Evolutionary conservation across 495 filamentous ascomycete species (phyloP), one percentile per base, ranked within the genome.

Genomic region (Staphylotrichum tortipilum): DNA sequence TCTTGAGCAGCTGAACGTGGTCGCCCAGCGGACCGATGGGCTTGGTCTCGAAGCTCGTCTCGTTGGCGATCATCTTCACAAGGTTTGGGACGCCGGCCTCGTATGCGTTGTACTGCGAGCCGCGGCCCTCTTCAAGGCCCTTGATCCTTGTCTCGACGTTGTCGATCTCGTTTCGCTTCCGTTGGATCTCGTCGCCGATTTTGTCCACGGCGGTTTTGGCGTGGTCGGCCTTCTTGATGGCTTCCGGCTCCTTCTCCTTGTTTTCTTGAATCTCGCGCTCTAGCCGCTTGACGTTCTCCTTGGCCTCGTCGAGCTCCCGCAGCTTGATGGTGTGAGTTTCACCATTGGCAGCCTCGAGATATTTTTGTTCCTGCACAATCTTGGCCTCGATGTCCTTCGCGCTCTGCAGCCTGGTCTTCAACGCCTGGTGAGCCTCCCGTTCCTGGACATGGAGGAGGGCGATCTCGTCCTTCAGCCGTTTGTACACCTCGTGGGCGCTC

Each of bases 11-110:
- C 44, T 78, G 80, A 19, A 97, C 73, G 57, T 88, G 77, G 9
- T 78, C 67, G 19, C 88, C 94, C 11, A 96, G 75, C 0, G 92
- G 92, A 0, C 92, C 92, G 29, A 96, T 72, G 39, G 94, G 92
- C 36, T 76, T 84, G 31, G 75, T 68, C 19, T 68, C 63, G 54
- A 92, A 96, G 1, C 80, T 65, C 2, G 47, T 55, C 44, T 95
- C 88, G 35, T 74, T 66, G 6, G 79, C 73, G 57, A 97, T 88
- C 8, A 75, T 73, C 26, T 62, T 71, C 3, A 94, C 59, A 10
- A 96, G 77, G 1, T 69, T 50, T 2, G 80, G 76, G 64, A 95
- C 72, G 43, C 71, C 77, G 1, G 63, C 46, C 31, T 80, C 77
- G 55, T 85, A 95, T 3, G 75, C 82, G 14, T 59, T 63, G 12